A percentile compares a stretch with the other conserved stretches of the same genome.
Evolutionary conservation across 495 filamentous ascomycete genomes (phyloP).

Genomic region (Bacidia gigantensis): DNA sequence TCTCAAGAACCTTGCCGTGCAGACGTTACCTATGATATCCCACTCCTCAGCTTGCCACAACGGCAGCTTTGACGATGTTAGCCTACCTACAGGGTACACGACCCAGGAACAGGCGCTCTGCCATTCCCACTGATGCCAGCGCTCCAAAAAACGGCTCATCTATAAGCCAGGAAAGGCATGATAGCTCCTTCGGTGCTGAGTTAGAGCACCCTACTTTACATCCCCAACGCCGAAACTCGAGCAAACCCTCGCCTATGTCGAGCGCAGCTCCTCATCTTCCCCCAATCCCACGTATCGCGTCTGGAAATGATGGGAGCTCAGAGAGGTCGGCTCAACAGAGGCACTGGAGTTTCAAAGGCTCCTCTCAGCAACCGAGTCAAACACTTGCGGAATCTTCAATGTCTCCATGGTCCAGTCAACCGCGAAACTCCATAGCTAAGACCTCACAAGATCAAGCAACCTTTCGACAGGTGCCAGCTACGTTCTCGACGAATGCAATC

Average conservation of each 20-base stretch:
- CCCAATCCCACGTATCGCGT: conserved; percentile 29
- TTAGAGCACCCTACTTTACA: conserved; percentile 3
- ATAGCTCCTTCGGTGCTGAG: not conserved
- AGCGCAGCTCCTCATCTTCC: conserved; percentile 25
- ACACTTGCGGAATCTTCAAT: not conserved
- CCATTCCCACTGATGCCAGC: conserved; percentile 15
- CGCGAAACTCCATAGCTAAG: not conserved
- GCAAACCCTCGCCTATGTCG: conserved; percentile 21
- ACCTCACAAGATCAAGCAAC: not conserved
- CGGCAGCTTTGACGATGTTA: conserved; percentile 20
- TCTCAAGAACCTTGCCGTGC: not conserved
- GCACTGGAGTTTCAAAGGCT: not conserved
- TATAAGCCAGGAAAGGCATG: conserved; percentile 5
- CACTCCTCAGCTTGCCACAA: not conserved
- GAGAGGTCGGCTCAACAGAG: not conserved
- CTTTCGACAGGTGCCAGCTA: not conserved
- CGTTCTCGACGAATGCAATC: not conserved
- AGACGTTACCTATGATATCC: not conserved
- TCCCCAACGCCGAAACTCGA: conserved; percentile 5
- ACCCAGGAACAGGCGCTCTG: conserved; percentile 23
- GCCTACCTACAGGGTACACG: conserved; percentile 25
- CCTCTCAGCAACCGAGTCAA: not conserved
- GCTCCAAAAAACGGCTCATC: conserved; percentile 4
- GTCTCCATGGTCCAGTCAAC: not conserved
- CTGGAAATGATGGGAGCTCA: conserved; percentile 13